phyloP scores from a whole-genome alignment of 2,329 filamentous ascomycete species.

The Hymenoscyphus salicellus region DNA sequence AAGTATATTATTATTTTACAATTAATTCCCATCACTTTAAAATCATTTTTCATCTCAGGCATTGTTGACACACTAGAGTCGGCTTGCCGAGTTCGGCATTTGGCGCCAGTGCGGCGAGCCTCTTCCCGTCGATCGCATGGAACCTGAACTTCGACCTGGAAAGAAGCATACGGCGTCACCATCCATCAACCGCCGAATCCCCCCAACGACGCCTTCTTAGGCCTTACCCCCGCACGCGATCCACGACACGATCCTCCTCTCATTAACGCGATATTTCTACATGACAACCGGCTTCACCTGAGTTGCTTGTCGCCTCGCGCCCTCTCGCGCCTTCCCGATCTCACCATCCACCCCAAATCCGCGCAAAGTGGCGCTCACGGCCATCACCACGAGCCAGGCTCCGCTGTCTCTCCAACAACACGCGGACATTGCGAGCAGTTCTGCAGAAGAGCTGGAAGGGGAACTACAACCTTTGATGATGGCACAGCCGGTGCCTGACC shows the following conservation, averaged over 20 bases:
- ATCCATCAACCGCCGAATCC: not conserved
- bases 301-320: slow-evolving; percentile 13
- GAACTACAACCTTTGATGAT: slow-evolving; percentile 64
- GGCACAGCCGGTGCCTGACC: slow-evolving; percentile 69
- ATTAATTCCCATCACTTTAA: no score
- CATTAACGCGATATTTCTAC: slow-evolving; percentile 3
- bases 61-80: not conserved
- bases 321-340: slow-evolving; percentile 8
- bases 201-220: not conserved
- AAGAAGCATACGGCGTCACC: not conserved
- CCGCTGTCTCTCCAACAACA: slow-evolving; percentile 59
- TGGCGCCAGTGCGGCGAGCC: not conserved
- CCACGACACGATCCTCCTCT: not conserved
- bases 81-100: not conserved
- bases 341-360: slow-evolving; percentile 5
- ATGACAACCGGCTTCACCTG: slow-evolving; percentile 12
- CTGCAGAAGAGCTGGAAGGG: slow-evolving; percentile 49
- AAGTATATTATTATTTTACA: no score
- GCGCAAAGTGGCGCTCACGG: slow-evolving; percentile 31
- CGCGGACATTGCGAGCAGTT: slow-evolving; percentile 53
- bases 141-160: not conserved
- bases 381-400: slow-evolving; percentile 25
- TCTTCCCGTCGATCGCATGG: not conserved
- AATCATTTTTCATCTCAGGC: no score
- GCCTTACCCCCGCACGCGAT: not conserved